Percentiles rank a stretch among this genome's conserved stretches.
phyloP scores from a whole-genome alignment of 2,329 filamentous ascomycete species.

The Aspergillus flavus region DNA sequence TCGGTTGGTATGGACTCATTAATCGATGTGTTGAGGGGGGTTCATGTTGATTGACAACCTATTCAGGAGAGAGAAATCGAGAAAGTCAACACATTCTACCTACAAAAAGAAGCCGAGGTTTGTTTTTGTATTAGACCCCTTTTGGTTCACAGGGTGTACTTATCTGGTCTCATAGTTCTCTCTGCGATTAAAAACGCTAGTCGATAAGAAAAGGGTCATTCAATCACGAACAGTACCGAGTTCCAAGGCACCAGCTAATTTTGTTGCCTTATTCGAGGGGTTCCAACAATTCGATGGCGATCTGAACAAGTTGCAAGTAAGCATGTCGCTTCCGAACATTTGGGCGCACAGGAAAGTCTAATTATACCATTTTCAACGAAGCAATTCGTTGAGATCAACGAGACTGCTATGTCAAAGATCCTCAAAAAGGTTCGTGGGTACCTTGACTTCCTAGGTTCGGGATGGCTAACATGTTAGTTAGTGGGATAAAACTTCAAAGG shows the following conservation, averaged over 20 bases:
- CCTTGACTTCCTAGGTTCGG: constrained; percentile 16
- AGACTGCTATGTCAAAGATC: constrained; percentile 97
- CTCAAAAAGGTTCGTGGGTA: constrained; percentile 74
- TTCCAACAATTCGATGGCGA: constrained; percentile 97
- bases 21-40: not conserved
- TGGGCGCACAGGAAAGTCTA: constrained; percentile 1
- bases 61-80: constrained; percentile 90
- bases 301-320: constrained; percentile 82
- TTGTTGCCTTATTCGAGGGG: constrained; percentile 92
- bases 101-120: constrained; percentile 98
- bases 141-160: constrained; percentile 2
- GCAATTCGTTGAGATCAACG: constrained; percentile 98
- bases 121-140: constrained; percentile 31
- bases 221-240: constrained; percentile 75
- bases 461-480: constrained; percentile 36
- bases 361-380: constrained; percentile 41
- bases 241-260: constrained; percentile 87
- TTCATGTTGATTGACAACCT: constrained; percentile 12
- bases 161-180: constrained; percentile 67
- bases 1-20: constrained; percentile 70
- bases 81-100: constrained; percentile 96
- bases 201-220: constrained; percentile 92
- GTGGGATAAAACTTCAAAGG: constrained; percentile 99
- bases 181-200: constrained; percentile 83
- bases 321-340: constrained; percentile 14